phyloP scores from a whole-genome alignment of 306 rosid genomes.

The Erythrophleum fordii region DNA sequence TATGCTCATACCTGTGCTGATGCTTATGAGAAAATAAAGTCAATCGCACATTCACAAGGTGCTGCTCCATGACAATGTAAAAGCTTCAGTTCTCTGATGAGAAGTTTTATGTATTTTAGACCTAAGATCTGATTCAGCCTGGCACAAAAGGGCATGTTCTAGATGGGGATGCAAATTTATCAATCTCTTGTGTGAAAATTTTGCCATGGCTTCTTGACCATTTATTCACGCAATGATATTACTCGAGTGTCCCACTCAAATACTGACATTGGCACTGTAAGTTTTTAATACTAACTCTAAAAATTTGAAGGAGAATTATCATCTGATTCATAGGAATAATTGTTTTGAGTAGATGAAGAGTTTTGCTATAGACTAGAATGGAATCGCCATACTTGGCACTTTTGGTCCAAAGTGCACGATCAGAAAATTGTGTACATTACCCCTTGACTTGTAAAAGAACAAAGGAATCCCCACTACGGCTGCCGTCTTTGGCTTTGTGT shows the following conservation, averaged over 20 bases:
- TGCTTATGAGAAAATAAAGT: constrained; percentile 13
- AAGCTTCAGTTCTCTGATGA: neutral
- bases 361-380: neutral
- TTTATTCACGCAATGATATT: constrained; percentile 1
- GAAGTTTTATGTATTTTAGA: neutral
- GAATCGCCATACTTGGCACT: neutral
- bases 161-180: constrained; percentile 1
- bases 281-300: neutral
- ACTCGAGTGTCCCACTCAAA: neutral
- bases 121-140: constrained; percentile 6
- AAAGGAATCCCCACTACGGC: neutral
- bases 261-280: neutral
- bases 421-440: neutral
- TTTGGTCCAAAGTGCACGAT: constrained; percentile 9
- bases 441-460: neutral
- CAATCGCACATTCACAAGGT: neutral
- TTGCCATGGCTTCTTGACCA: constrained; percentile 26
- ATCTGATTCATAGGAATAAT: neutral
- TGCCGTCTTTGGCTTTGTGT: neutral
- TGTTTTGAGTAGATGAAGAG: neutral
- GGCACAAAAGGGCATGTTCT: neutral
- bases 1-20: constrained; percentile 10
- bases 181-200: constrained; percentile 14
- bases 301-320: neutral
- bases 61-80: neutral